Base-by-base conservation (phyloP, 139 green algal species). In the Chlamydomonas sphaeroides region DNA sequence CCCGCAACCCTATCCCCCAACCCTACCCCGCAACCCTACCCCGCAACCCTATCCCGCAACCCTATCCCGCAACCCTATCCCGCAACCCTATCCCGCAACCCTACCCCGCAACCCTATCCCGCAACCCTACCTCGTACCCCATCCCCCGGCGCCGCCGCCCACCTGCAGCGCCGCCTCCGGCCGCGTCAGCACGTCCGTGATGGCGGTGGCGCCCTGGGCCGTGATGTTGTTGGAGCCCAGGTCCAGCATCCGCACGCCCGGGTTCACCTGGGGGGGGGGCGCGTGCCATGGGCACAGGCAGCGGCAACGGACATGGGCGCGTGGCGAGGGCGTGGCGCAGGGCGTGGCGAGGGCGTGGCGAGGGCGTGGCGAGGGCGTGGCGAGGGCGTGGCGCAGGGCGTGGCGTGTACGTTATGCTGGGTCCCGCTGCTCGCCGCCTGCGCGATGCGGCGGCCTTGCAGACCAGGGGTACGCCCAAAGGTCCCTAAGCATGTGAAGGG, bases 211-310 rank as follows among this genome's bases (percentile, higher is more conserved):
- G 8, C 89, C 89, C 59, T 70, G 39, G 17, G 59, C 62, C 28
- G 76, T 87, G 30, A 92, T 80, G 65, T 85, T 48, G 75, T 92
- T 92, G 57, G 87, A 83, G 18, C 48, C 56, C 0, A 93, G 78
- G 84, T 93, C 80, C 39, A 92, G 76, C 49, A 77, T 73, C 38
- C 73, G 42, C 18, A 92, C 65, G 1, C 65, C 68, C 11, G 6
- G 33, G 59, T 83, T 86, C 28, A 65, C 26, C 87, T 90, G 86
- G 41, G 57, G 33, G 63, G 30, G 59, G n/a, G 5, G 45, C 45
- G 14, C 45, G 45, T 53, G 45, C 45, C 14, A 14, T 53, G 14
- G 45, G 45, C 14, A 53, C 45, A n/a, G 45, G 45, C 45, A 53
- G 45, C 14, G 11, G 45, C 14, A 53, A 10, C 11, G 45, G 10